Evolutionary conservation across 2,329 filamentous ascomycete species (phyloP), one percentile per base, ranked within the genome.

Genomic region (Xylariaceae sp.): DNA sequence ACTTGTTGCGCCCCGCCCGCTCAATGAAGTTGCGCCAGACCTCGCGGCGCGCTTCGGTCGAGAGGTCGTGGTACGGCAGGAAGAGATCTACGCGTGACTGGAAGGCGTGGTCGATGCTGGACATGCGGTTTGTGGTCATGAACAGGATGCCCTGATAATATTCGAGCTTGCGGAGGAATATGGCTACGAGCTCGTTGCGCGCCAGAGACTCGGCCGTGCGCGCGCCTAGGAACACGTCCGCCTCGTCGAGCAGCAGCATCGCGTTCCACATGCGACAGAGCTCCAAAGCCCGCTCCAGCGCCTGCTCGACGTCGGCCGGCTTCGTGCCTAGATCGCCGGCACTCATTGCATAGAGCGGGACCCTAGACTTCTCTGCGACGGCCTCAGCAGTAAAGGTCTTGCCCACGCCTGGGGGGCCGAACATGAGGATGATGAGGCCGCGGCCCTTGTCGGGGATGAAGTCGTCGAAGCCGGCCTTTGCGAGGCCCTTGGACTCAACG

Each of bases 211-310:
- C 49, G 7, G 51, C 46, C 0, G 55, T 61, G 4, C 66, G 53
- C 11, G 58, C 54, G 8, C 57, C 56, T 6, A 73, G 57, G 44
- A 71, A 72, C 1, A 72, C 63, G 33, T 71, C 68, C 0, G 64
- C 64, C 40, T 71, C 68, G 34, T 71, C 67, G 1, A 71, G 52
- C 0, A 73, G 57, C 2, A 73, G 56, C 47, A 73, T 64, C 2
- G 64, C 65, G 37, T 65, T 61, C 68, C 68, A 72, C 28, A 68
- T 50, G 8, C 50, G 38, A 35, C 68, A 62, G 3, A 69, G 61
- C 8, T 55, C 55, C 1, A 66, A 53, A 0, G 65, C 62, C 15
- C 59, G 59, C 3, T 59, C 55, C 0, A 65, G 56, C 2, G 49
- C 47, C 8, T 47, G 39, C 47, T 71, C 65, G 13, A 69, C 62